Evolutionary conservation across 1,284 basidiomycete species (phyloP), one percentile per base, ranked within the genome.

Genomic region (Cystobasidiaceae sp.): DNA sequence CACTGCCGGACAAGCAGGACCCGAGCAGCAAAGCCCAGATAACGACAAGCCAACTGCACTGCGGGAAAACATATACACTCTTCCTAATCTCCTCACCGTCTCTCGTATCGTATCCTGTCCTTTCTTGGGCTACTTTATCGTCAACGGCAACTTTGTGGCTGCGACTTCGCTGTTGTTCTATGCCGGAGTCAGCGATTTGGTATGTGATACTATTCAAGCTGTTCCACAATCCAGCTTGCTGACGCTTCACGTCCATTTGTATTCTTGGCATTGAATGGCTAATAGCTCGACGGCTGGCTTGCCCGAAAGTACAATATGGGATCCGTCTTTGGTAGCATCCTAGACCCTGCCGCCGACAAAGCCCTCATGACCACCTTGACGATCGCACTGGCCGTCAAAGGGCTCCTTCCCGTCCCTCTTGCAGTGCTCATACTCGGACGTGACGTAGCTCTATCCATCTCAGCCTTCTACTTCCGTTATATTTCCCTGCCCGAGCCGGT

Each of bases 321-420:
- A 51, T 87, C 90, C 9, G 91, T 97, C 9, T 82, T 98, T 34
- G 94, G 94, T 9, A 90, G 89, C 11, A 93, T 98, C 66, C 82
- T 97, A 6, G 96, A 99, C 76, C 94, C 94, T 7, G 92, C 93
- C 0, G 94, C 96, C 1, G 94, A 99, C 82, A 99, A 99, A 79
- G 82, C 86, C 25, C 80, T 99, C 48, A 90, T 98, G 87, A 96
- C 94, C 0, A 97, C 93, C 0, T 81, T 98, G 75, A 92, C 91
- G 1, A 80, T 94, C 50, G 88, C 91, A 0, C 79, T 98, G 62
- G 85, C 89, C 0, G 84, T 88, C 80, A 87, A 89, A 70, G 86
- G 85, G 8, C 80, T 94, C 69, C 79, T 98, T 30, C 93, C 94
- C n/a, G 71, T 93, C 93, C 71, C 54, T 78, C 73, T 98, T 1